These are phyloP conservation scores for Chenopodium berlandieri DNA, from an alignment of 148 eudicot genomes.

Conservation along the genomic window DNA sequence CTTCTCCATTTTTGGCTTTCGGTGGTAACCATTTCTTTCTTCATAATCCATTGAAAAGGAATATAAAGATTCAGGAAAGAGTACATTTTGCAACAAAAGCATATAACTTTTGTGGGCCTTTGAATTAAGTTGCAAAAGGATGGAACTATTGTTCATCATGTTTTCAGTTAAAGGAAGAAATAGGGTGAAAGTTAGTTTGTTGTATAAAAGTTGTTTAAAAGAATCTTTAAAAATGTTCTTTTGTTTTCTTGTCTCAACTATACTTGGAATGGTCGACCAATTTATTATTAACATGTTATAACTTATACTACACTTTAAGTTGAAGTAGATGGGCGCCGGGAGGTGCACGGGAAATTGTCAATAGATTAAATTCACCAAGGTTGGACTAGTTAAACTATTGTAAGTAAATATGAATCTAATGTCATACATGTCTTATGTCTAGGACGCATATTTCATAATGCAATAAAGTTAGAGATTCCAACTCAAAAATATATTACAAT, in stretches of 20 bases:
- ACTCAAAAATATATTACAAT: too few relatives aligned
- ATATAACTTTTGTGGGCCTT: background rate
- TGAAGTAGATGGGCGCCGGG: background rate
- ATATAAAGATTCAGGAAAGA: background rate
- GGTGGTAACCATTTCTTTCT: background rate
- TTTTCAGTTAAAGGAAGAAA: background rate
- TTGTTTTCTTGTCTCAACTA: slow-evolving; percentile 12
- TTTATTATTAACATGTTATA: background rate
- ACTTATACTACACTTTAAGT: background rate
- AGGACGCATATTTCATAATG: too few relatives aligned
- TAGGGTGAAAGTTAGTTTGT: background rate
- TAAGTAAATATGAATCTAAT: too few relatives aligned
- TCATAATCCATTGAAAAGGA: too few relatives aligned
- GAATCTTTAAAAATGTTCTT: background rate
- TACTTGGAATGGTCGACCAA: background rate
- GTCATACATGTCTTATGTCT: too few relatives aligned
- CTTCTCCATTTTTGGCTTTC: background rate
- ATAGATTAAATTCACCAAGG: too few relatives aligned
- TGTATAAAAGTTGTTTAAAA: background rate
- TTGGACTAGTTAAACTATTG: too few relatives aligned
- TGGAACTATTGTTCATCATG: slow-evolving; percentile 6
- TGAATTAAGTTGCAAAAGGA: background rate
- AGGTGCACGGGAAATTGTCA: background rate
- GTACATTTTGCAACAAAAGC: slow-evolving; percentile 6
- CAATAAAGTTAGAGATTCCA: too few relatives aligned